These are phyloP conservation scores for Diaporthe helianthi DNA, from an alignment of 2,329 filamentous ascomycete genomes.

Conservation along the genomic window DNA sequence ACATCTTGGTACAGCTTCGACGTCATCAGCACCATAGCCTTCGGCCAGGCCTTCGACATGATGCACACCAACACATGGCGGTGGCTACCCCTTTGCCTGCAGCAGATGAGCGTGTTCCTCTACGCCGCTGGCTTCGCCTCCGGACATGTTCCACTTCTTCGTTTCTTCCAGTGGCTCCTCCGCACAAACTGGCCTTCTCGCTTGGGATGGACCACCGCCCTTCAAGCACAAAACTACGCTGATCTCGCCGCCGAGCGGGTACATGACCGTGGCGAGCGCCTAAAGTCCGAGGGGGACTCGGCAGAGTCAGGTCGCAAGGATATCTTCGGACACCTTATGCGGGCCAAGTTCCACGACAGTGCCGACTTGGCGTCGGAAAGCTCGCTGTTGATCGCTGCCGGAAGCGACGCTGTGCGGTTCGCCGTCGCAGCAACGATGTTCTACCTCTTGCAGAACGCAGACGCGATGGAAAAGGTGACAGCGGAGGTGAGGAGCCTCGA, in stretches of 20 bases:
- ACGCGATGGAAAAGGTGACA: not conserved
- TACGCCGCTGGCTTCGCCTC: conserved; percentile 7
- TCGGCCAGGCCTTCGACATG: conserved; percentile 7
- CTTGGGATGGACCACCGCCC: not conserved
- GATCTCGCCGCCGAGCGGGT: not conserved
- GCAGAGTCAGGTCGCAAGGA: not conserved
- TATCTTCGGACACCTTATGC: conserved; percentile 3
- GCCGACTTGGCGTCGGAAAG: not conserved
- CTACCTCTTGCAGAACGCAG: not conserved
- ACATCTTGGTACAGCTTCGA: conserved; percentile 21
- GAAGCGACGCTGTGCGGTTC: conserved; percentile 6
- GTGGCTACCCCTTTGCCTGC: not conserved
- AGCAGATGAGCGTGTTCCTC: conserved; percentile 14
- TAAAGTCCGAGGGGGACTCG: not conserved
- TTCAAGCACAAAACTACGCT: not conserved
- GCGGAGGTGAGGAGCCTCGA: not conserved
- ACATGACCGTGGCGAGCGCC: not conserved
- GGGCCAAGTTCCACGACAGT: not conserved
- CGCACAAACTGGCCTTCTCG: not conserved
- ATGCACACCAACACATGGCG: not conserved
- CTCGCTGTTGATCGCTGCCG: conserved; percentile 6
- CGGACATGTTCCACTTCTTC: not conserved
- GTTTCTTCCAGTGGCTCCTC: conserved; percentile 15
- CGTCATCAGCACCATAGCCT: conserved; percentile 1
- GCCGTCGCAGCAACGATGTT: not conserved